A percentile compares a stretch with the other conserved stretches of the same genome.
phyloP scores from a whole-genome alignment of 352 stramenopile genomes.

The Achlya hypogyna region DNA sequence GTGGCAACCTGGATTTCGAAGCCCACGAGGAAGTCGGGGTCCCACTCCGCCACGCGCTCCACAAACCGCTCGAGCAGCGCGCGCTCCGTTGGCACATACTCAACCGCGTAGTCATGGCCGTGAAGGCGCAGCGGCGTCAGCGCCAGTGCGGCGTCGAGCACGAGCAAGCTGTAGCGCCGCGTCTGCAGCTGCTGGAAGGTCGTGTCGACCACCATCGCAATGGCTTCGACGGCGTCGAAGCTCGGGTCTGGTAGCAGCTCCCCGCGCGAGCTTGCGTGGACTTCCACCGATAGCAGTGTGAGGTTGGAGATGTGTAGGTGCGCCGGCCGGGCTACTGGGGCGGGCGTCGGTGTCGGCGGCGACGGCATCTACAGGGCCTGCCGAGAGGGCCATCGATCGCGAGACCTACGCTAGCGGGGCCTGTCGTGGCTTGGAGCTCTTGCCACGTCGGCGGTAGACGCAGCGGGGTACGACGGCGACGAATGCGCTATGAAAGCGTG shows the following conservation, averaged over 20 bases:
- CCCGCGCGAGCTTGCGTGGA: conserved; percentile 47
- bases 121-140: background rate
- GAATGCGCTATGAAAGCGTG: background rate
- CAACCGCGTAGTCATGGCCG: background rate
- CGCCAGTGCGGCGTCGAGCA: background rate
- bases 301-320: conserved; percentile 44
- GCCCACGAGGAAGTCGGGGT: conserved; percentile 85
- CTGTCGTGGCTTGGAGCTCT: background rate
- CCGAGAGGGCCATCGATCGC: background rate
- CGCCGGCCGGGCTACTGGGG: background rate
- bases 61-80: conserved; percentile 50
- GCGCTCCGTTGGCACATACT: conserved; percentile 33
- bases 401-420: background rate
- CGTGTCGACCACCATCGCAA: conserved; percentile 64
- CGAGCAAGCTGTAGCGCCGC: background rate
- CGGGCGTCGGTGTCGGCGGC: background rate
- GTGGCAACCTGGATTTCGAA: conserved; percentile 83
- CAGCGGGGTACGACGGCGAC: conserved; percentile 1
- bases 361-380: background rate
- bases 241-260: conserved; percentile 62
- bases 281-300: conserved; percentile 70
- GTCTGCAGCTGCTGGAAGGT: conserved; percentile 2
- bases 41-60: conserved; percentile 47
- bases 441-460: background rate
- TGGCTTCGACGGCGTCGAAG: conserved; percentile 43